Base-by-base conservation (phyloP, 169 alveolate species). In the Eimeria sp. region DNA sequence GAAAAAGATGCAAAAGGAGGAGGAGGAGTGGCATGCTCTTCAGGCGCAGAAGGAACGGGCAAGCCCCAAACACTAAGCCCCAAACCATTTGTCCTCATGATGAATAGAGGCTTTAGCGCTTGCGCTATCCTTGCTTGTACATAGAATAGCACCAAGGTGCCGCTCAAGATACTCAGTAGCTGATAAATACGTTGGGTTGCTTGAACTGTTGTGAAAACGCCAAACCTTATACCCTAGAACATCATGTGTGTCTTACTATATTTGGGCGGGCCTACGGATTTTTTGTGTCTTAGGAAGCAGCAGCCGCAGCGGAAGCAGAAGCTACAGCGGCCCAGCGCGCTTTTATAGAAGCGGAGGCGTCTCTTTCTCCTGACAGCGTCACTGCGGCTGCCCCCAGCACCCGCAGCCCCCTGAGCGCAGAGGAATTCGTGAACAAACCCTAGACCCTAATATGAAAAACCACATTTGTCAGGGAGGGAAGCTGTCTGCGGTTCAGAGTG, bases 1-100 rank as follows among this genome's bases (percentile, higher is more conserved):
- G 98, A 97, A 97, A 95, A 96, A 94, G 89, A 82, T 80, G 30
- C 46, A 76, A 23, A 58, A 46, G 58, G 95, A 90, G 64, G 49
- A 33, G 27, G 46, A 62, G 60, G 90, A 54, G 54, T 90, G 95
- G 95, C 72, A 76, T 58, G 90, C 90, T 25, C 90, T 58, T 14
- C 85, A 90, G 80, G 54, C 58, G 27, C 60, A 76, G 56, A 77
- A 90, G 58, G 64, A 90, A 46, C 89, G 62, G 89, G 95, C 78
- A 74, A 72, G 66, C 83, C 64, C 60, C 25, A 82, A 33, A 18
- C 62, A 49, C 27, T 20, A 13, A 18, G 11, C 62, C 62, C 30
- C 4, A 77, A 20, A 6, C 56, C 49, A 30, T 33, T 6, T 1
- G 1, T 16, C n/a, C 52, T 11, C 80, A 1, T 30, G 64, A 77